These are phyloP conservation scores for Parastagonospora nodorum DNA, from an alignment of 2,329 filamentous ascomycete species.

Conservation along the genomic window DNA sequence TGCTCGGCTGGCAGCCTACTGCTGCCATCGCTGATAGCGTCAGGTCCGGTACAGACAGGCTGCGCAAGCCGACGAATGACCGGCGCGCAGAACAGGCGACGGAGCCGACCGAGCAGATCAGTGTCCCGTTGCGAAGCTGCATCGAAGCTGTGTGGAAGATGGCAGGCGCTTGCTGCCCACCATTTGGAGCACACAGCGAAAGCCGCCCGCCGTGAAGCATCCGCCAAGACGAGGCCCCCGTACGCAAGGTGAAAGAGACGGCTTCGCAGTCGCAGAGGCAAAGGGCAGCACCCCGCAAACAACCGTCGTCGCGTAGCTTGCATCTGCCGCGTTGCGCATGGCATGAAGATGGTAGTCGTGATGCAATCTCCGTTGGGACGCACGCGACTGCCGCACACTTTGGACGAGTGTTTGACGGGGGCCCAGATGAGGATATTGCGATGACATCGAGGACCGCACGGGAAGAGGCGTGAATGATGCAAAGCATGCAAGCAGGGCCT, in stretches of 20 bases:
- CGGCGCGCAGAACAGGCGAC: constrained; percentile 14
- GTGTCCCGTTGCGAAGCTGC: constrained; percentile 35
- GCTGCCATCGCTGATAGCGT: constrained; percentile 31
- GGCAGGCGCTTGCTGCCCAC: constrained; percentile 30
- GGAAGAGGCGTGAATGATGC: constrained; percentile 25
- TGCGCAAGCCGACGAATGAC: constrained; percentile 27
- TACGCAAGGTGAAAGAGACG: constrained; percentile 17
- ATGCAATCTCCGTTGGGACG: constrained; percentile 22
- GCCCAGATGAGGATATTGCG: constrained; percentile 27
- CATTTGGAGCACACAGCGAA: constrained; percentile 22
- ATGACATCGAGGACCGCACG: constrained; percentile 31
- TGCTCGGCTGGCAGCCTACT: constrained; percentile 31
- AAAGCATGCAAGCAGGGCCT: constrained; percentile 22
- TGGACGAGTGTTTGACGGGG: constrained; percentile 15
- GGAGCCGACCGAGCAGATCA: constrained; percentile 43
- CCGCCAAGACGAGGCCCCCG: constrained; percentile 19
- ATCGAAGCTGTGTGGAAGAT: constrained; percentile 45
- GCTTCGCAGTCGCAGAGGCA: constrained; percentile 4
- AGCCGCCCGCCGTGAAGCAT: constrained; percentile 33
- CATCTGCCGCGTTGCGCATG: constrained; percentile 16
- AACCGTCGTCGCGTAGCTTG: constrained; percentile 11
- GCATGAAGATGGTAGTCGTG: constrained; percentile 5
- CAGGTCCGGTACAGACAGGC: constrained; percentile 25
- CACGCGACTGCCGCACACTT: constrained; percentile 24
- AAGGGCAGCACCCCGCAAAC: constrained; percentile 22